Conservation (phyloP, 495 filamentous ascomycete species). For the Darksidea phi region DNA sequence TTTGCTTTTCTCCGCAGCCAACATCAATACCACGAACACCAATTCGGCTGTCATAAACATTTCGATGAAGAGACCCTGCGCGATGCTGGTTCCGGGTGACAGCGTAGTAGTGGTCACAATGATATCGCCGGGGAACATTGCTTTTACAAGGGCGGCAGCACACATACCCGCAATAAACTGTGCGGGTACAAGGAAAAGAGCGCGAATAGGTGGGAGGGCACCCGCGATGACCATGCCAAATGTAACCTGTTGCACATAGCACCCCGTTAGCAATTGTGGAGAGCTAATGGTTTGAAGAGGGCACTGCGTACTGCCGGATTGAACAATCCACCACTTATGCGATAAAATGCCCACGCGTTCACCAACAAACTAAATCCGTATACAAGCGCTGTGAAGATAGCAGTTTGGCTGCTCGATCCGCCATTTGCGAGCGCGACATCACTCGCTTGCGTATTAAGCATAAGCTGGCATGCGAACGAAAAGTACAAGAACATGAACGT, state of each 20-base stretch:
- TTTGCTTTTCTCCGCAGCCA: conserved; percentile 75
- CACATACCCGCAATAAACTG: conserved; percentile 59
- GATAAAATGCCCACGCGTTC: conserved; percentile 81
- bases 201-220: conserved; percentile 52
- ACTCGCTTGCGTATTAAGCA: conserved; percentile 10
- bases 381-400: conserved; percentile 63
- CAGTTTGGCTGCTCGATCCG: conserved; percentile 16
- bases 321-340: conserved; percentile 75
- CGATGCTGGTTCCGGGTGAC: conserved; percentile 54
- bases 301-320: conserved; percentile 61
- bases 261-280: too few relatives aligned
- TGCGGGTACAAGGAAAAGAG: conserved; percentile 49
- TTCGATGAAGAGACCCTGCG: conserved; percentile 72
- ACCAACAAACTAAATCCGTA: conserved; percentile 74
- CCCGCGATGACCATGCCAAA: conserved; percentile 58
- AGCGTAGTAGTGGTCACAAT: conserved; percentile 58
- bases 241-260: conserved; percentile 58
- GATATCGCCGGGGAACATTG: conserved; percentile 58
- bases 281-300: background rate
- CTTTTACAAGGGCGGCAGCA: conserved; percentile 59
- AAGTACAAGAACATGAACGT: conserved; percentile 39
- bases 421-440: conserved; percentile 37
- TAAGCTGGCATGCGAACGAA: conserved; percentile 24
- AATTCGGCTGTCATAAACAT: conserved; percentile 74
- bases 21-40: conserved; percentile 73